Percentiles rank a stretch among this genome's conserved stretches.
phyloP scores from a whole-genome alignment of 1,284 basidiomycete genomes.

The Rhodotorula sp. region DNA sequence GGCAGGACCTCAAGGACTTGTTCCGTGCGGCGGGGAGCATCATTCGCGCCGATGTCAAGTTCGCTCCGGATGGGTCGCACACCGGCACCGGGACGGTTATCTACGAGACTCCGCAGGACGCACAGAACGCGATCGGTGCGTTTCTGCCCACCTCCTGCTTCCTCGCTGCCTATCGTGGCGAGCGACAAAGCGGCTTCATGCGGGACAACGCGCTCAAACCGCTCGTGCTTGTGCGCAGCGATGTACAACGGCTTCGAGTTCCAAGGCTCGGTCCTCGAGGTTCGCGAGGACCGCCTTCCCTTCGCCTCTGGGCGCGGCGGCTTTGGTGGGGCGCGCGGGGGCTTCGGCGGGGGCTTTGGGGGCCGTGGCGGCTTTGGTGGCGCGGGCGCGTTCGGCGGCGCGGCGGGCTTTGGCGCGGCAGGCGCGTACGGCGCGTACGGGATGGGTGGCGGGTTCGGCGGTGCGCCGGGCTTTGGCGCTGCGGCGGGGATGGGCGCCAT shows the following conservation, averaged over 20 bases:
- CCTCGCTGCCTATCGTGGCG: too few species aligned
- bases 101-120: constrained; percentile 86
- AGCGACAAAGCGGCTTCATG: background rate
- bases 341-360: constrained; percentile 35
- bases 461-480: too few species aligned
- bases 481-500: too few species aligned
- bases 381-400: constrained; percentile 3
- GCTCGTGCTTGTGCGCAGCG: constrained; percentile 54
- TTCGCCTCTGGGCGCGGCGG: too few species aligned
- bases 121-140: constrained; percentile 84
- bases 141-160: background rate
- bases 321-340: constrained; percentile 86
- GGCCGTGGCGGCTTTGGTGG: constrained; percentile 29
- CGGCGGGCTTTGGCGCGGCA: constrained; percentile 24
- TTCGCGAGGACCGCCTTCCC: constrained; percentile 86
- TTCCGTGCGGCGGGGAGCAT: constrained; percentile 94
- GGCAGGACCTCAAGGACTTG: constrained; percentile 97
- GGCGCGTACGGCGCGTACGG: constrained; percentile 40
- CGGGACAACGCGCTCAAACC: background rate
- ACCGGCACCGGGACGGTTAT: constrained; percentile 70
- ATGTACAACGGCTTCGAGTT: constrained; percentile 95
- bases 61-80: constrained; percentile 80
- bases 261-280: constrained; percentile 88
- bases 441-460: constrained; percentile 48
- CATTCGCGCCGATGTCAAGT: constrained; percentile 90